phyloP scores from a whole-genome alignment of 805 yeast species.

The Osmozyma mogii region DNA sequence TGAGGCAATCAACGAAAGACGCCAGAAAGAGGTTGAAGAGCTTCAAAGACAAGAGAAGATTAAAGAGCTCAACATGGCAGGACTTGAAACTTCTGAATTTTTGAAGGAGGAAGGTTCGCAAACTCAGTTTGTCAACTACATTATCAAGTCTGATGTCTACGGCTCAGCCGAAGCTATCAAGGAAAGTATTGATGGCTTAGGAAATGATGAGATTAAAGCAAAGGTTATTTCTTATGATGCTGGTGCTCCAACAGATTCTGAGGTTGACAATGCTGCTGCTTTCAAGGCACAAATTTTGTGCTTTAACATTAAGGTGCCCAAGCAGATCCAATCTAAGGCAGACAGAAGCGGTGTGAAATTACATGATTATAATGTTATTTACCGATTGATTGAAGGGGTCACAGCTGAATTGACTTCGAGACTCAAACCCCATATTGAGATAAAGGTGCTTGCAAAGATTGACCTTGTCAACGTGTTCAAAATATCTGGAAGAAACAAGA shows the following conservation, averaged over 20 bases:
- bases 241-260: conserved; percentile 57
- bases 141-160: conserved; percentile 84
- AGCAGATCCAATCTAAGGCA: conserved; percentile 54
- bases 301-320: conserved; percentile 67
- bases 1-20: conserved; percentile 60
- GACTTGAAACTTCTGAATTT: conserved; percentile 43
- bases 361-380: conserved; percentile 69
- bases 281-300: conserved; percentile 62
- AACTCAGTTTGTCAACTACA: conserved; percentile 41
- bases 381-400: conserved; percentile 81
- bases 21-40: conserved; percentile 47
- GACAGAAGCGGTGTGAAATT: conserved; percentile 48
- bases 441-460: conserved; percentile 58
- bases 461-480: conserved; percentile 65
- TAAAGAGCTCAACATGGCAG: conserved; percentile 52
- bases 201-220: conserved; percentile 76
- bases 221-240: conserved; percentile 67
- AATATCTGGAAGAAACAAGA: conserved; percentile 50
- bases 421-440: conserved; percentile 60
- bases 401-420: conserved; percentile 51
- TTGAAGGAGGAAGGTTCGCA: conserved; percentile 26
- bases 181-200: conserved; percentile 74
- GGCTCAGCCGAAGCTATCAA: conserved; percentile 93
- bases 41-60: conserved; percentile 45
- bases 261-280: conserved; percentile 32